Base-by-base conservation (phyloP, 306 rosid genomes). In the Cicer arietinum region DNA sequence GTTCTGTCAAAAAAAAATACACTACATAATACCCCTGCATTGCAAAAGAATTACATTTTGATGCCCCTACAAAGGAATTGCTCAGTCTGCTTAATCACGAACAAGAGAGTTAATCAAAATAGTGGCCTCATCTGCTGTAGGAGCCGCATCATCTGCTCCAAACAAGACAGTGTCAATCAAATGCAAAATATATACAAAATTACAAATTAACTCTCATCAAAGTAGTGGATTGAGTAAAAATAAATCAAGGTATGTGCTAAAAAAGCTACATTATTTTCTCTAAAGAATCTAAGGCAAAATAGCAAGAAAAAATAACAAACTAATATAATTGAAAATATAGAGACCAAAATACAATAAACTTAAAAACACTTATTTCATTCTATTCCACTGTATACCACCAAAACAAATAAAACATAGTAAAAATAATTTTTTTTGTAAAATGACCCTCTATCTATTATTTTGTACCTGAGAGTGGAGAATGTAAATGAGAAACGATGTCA, bases 71-170 rank as follows among this genome's bases (percentile, higher is more conserved):
- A 25, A 25, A 2, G 30, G 30, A 25, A 25, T 25, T 25, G 30
- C 3, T 2, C 3, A 25, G 30, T 25, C 30, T 25, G 30, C 3
- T 25, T 70, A 85, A 45, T 85, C 85, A 65, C 88, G 85, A 78
- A 85, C 85, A 43, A 85, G 79, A 64, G 83, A 70, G 77, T 74
- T 85, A 14, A 85, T 74, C 11, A 85, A 82, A 70, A 85, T 12
- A 42, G 81, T 65, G 6, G 88, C 88, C 69, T 81, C 85, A 4
- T 85, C 88, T 43, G 83, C 85, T 16, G 88, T 85, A 0, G 83
- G 88, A 64, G 37, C 81, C 1, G 83, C 81, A 65, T 52, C 79
- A 69, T 85, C 88, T 81, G 73, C 3, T 48, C 13, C 66, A 41
- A 30, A 80, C 8, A 71, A 12, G 1, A 6, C 10, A 25, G 2